Evolutionary conservation across 1,139 yeast genomes (phyloP), one percentile per base, ranked within the genome.

Genomic region (Yamadazyma taylorii): DNA sequence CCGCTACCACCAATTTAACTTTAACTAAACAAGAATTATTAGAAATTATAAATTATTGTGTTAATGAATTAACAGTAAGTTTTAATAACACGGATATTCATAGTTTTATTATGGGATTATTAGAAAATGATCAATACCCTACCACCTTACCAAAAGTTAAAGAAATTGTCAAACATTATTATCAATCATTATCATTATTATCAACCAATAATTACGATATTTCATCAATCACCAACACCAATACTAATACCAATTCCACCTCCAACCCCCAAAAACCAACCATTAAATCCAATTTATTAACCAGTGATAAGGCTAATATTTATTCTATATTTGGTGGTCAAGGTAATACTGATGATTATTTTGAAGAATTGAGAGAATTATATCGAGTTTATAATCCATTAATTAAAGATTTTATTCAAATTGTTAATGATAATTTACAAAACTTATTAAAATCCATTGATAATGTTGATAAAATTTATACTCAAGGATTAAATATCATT

Each of bases 251-350:
- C 53, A 72, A 81, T 52, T 78, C 63, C n/a, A n/a, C n/a, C n/a
- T n/a, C n/a, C n/a, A n/a, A 33, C 53, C 57, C 32, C 48, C 60
- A 38, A 41, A 42, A 28, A 54, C 61, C 36, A 47, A 50, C 28
- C 50, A 51, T 58, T 32, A 63, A 58, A 41, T 61, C 92, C 23
- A 86, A 79, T 38, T 66, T 79, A 47, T 69, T 75, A 55, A 58
- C 58, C 40, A 33, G 71, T 34, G 39, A 53, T 24, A 66, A 70
- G 25, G 89, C 94, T 37, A 68, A 74, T 45, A 64, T 89, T 41
- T 80, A 77, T 44, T 96, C 97, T 45, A 81, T 92, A 48, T 92
- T 92, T 55, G 98, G 99, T 61, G 99, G 99, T 55, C 99, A 92
- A 73, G 99, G 99, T 68, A 90, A 88, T 69, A 83, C 95, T 36